Percentiles rank a stretch among this genome's conserved stretches.
These are phyloP conservation scores for Pythium plurisporium DNA, from an alignment of 352 stramenopile species.

Conservation along the genomic window DNA sequence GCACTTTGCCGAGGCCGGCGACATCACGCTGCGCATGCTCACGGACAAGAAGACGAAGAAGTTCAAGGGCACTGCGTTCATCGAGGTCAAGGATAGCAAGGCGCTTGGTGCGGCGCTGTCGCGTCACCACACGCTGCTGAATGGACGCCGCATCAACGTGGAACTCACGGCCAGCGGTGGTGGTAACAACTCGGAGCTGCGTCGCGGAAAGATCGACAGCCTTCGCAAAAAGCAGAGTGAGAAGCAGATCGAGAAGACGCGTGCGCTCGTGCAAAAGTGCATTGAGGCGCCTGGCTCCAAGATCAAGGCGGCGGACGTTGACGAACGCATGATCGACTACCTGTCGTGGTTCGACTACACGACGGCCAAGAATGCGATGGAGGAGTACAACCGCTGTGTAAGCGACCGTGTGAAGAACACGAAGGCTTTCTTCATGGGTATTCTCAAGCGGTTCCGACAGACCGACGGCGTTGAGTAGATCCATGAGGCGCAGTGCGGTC, in stretches of 20 bases:
- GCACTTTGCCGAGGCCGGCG: slow-evolving; percentile 71
- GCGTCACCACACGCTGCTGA: slow-evolving; percentile 74
- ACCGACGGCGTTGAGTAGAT: slow-evolving; percentile 71
- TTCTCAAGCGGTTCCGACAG: slow-evolving; percentile 82
- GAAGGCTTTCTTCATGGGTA: slow-evolving; percentile 88
- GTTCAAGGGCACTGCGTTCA: slow-evolving; percentile 84
- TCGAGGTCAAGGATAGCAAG: slow-evolving; percentile 82
- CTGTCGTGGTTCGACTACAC: slow-evolving; percentile 88
- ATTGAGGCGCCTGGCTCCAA: slow-evolving; percentile 70
- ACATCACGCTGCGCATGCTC: slow-evolving; percentile 75
- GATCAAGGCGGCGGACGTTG: slow-evolving; percentile 68
- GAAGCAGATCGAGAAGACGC: slow-evolving; percentile 81
- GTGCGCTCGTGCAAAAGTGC: slow-evolving; percentile 77
- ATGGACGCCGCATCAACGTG: slow-evolving; percentile 84
- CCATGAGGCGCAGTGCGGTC: background rate
- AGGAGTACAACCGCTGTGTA: slow-evolving; percentile 78
- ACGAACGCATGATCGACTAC: slow-evolving; percentile 85
- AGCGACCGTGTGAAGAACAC: slow-evolving; percentile 74
- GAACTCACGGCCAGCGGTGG: slow-evolving; percentile 77
- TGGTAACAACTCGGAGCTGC: slow-evolving; percentile 78
- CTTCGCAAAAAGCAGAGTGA: slow-evolving; percentile 78
- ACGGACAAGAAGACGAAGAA: slow-evolving; percentile 82
- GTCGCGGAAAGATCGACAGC: slow-evolving; percentile 59
- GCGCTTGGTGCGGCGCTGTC: slow-evolving; percentile 70
- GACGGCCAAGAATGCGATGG: slow-evolving; percentile 76